phyloP scores from a whole-genome alignment of 73 alveolate genomes.

The Paramecium pentaurelia region DNA sequence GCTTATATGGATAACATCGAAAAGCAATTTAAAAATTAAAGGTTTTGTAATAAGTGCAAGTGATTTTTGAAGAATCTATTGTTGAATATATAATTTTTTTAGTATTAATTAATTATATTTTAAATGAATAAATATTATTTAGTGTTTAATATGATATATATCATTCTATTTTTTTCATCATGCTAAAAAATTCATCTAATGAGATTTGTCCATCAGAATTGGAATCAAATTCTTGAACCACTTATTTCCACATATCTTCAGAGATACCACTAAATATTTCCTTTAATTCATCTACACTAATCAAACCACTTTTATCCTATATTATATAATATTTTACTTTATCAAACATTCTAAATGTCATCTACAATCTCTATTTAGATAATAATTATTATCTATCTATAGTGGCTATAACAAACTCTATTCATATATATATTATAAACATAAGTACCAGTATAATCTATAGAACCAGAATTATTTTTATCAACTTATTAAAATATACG shows the following conservation, averaged over 20 bases:
- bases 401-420: constrained; percentile 55
- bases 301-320: constrained; percentile 65
- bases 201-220: constrained; percentile 73
- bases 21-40: not conserved
- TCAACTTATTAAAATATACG: constrained; percentile 38
- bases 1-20: not conserved
- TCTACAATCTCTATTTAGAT: constrained; percentile 33
- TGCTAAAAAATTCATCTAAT: constrained; percentile 63
- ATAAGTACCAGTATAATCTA: constrained; percentile 40
- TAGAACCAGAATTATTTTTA: constrained; percentile 49
- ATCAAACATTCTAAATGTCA: constrained; percentile 54
- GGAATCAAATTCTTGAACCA: constrained; percentile 71
- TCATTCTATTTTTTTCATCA: constrained; percentile 63
- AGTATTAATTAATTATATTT: not conserved
- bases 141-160: not conserved
- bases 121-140: not conserved
- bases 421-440: not conserved
- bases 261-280: constrained; percentile 54
- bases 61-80: not conserved
- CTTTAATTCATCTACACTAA: constrained; percentile 64
- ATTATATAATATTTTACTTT: not conserved
- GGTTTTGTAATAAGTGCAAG: not conserved
- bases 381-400: constrained; percentile 48
- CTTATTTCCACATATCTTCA: constrained; percentile 76
- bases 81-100: not conserved